A percentile compares a stretch with the other conserved stretches of the same genome.
phyloP scores from a whole-genome alignment of 2,329 filamentous ascomycete species.

The Didymella keratinophila region DNA sequence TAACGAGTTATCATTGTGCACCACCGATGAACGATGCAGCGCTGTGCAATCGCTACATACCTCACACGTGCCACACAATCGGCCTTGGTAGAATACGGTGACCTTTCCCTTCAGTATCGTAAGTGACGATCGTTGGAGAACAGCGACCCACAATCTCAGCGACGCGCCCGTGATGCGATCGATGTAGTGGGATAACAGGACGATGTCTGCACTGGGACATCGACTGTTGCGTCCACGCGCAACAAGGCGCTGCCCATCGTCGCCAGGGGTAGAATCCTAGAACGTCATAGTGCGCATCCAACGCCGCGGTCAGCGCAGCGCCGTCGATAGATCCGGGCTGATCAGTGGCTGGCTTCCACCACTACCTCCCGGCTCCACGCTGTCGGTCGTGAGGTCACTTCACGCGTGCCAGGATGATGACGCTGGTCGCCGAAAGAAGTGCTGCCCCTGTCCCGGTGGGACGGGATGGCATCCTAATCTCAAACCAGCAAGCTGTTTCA shows the following conservation, averaged over 20 bases:
- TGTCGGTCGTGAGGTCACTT: conserved; percentile 39
- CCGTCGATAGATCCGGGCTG: conserved; percentile 36
- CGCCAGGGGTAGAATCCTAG: conserved; percentile 25
- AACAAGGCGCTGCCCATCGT: conserved; percentile 10
- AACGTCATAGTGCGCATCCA: conserved; percentile 40
- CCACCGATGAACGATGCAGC: not conserved
- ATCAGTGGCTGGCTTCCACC: conserved; percentile 39
- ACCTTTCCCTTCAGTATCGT: not conserved
- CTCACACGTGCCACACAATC: conserved; percentile 10
- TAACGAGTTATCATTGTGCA: not conserved
- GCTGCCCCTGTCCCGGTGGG: conserved; percentile 26
- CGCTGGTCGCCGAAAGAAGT: conserved; percentile 26
- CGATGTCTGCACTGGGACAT: not conserved
- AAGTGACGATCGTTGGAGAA: not conserved
- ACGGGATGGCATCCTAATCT: conserved; percentile 24
- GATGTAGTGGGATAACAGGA: not conserved
- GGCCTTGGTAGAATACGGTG: not conserved
- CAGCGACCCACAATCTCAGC: not conserved
- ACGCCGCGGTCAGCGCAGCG: conserved; percentile 36
- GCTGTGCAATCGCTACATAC: conserved; percentile 4
- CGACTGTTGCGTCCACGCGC: not conserved
- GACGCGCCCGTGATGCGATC: not conserved
- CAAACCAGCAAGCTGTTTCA: conserved; percentile 23
- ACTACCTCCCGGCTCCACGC: conserved; percentile 40
- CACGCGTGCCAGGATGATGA: conserved; percentile 28